Evolutionary conservation across 208 protist genomes (phyloP), one percentile per base, ranked within the genome.

Genomic region (Leishmania amazonensis): DNA sequence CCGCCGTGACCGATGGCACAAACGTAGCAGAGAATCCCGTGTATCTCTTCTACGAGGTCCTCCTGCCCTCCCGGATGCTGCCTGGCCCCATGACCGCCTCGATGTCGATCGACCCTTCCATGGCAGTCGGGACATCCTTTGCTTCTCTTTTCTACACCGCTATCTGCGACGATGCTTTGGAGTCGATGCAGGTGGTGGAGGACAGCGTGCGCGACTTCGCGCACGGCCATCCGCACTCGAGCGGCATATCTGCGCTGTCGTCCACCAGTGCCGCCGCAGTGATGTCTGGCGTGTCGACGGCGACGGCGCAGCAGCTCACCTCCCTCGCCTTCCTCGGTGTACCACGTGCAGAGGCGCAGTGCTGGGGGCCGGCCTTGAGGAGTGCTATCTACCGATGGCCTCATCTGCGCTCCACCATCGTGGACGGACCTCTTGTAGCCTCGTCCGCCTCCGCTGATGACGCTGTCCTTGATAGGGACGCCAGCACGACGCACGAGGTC

Each of bases 131-230:
- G 24, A 89, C 77, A 15, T 35, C 35, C 9, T 94, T 94, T 74
- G 80, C 86, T 1, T 84, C 81, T 28, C 58, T 91, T 45, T 93
- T 96, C 72, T 91, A 89, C 81, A 81, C 78, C 31, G 85, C 78
- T 64, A 93, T 96, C 74, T 93, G 86, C 79, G 88, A 92, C 57
- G 93, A 96, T 78, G 91, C 88, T 1, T 80, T 89, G 64, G 89
- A 93, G 68, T 91, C 92, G 57, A 87, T 89, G 89, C 85, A 86
- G 80, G 31, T 89, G 72, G 85, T 96, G 60, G 88, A 94, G 79
- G 92, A 96, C 80, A 90, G 86, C 72, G 79, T 96, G 28, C 40
- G 62, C 24, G 78, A 49, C 17, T 88, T 83, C 38, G 74, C 79
- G 57, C 38, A 21, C 17, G 75, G 72, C 38, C 81, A 79, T 77